Evolutionary conservation across 257 asterid genomes (phyloP).

Genomic region (Anisodus tanguticus): DNA sequence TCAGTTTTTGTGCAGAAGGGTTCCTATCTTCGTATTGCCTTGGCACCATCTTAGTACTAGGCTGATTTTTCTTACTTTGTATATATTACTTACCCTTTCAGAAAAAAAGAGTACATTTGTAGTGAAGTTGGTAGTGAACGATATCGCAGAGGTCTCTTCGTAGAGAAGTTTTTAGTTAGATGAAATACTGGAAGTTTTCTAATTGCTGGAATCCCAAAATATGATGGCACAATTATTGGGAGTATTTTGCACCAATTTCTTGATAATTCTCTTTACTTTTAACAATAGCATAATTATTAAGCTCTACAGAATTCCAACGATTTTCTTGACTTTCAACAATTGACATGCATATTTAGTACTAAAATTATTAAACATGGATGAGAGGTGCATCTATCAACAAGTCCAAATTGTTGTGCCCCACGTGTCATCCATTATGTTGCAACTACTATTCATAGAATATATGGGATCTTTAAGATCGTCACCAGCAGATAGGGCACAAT

Average conservation of each 20-base stretch:
- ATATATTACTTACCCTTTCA: neutral
- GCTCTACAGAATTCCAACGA: neutral
- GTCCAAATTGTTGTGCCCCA: conserved; percentile 14
- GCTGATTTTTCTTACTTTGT: neutral
- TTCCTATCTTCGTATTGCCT: neutral
- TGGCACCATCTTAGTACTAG: conserved; percentile 8
- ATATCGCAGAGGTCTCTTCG: neutral
- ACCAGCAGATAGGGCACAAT: conserved; percentile 23
- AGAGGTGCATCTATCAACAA: neutral
- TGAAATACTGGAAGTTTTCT: neutral
- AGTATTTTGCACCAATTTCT: neutral
- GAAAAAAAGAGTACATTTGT: neutral
- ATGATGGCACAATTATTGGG: neutral
- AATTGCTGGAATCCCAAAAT: conserved; percentile 18
- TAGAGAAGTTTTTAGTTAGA: neutral
- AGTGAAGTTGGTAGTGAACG: neutral
- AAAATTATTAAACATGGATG: neutral
- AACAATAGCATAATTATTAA: neutral
- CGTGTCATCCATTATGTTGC: conserved; percentile 7
- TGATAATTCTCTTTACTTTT: neutral
- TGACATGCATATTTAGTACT: neutral
- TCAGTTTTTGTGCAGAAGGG: conserved; percentile 11
- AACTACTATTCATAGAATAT: neutral
- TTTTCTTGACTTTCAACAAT: conserved; percentile 7
- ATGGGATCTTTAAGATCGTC: neutral